phyloP scores from a whole-genome alignment of 345 rosid genomes.

The Ceriops tagal region DNA sequence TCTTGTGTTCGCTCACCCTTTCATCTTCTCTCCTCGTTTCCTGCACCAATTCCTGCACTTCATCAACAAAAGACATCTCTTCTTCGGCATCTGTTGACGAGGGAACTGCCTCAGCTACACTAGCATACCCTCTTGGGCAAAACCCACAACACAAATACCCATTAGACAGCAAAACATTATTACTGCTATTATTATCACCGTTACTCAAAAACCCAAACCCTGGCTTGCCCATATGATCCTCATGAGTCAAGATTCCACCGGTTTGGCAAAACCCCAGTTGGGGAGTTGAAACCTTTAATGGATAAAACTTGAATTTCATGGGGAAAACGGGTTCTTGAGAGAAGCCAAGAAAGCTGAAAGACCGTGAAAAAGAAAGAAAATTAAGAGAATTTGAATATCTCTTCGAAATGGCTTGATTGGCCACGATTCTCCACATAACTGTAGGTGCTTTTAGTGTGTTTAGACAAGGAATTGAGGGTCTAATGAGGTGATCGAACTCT shows the following conservation, averaged over 20 bases:
- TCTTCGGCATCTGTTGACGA: constrained; percentile 74
- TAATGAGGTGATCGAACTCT: constrained; percentile 29
- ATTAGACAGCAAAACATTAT: background rate
- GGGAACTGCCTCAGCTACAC: constrained; percentile 81
- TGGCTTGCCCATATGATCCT: constrained; percentile 33
- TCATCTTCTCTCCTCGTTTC: constrained; percentile 56
- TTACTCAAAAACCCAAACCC: constrained; percentile 27
- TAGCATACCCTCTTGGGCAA: constrained; percentile 50
- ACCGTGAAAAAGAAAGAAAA: constrained; percentile 20
- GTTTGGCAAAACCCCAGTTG: constrained; percentile 26
- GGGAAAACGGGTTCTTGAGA: constrained; percentile 30
- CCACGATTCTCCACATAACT: constrained; percentile 75
- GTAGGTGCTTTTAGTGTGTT: constrained; percentile 28
- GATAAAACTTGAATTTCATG: constrained; percentile 19
- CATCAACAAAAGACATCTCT: constrained; percentile 50
- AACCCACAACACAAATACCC: constrained; percentile 33
- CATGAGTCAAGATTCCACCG: constrained; percentile 33
- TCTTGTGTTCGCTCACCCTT: constrained; percentile 31
- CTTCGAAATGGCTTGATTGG: constrained; percentile 49
- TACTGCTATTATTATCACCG: constrained; percentile 11
- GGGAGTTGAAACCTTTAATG: constrained; percentile 14
- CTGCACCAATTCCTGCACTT: constrained; percentile 59
- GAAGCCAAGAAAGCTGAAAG: constrained; percentile 34
- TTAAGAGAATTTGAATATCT: constrained; percentile 23
- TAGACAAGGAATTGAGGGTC: constrained; percentile 19